Conservation (phyloP, 805 yeast species). For the Candida oleophila region DNA sequence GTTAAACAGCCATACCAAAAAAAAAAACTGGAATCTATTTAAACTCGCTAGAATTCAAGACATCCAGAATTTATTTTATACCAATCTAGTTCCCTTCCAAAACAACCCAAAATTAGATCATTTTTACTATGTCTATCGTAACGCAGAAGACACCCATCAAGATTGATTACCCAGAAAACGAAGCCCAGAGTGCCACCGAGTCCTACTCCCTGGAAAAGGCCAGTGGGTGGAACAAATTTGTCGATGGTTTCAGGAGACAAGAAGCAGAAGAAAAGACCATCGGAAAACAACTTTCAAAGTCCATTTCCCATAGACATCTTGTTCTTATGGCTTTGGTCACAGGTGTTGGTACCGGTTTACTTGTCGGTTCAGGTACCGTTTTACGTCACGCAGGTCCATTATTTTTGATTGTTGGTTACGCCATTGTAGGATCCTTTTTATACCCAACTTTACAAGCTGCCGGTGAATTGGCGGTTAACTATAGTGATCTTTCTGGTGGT, state of each 20-base stretch:
- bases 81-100: too few species aligned
- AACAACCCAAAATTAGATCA: neutral
- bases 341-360: constrained; percentile 44
- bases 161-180: constrained; percentile 1
- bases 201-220: constrained; percentile 5
- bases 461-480: constrained; percentile 51
- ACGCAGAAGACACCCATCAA: constrained; percentile 1
- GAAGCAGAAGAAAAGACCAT: neutral
- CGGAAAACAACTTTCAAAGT: constrained; percentile 23
- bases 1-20: too few species aligned
- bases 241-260: constrained; percentile 26
- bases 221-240: constrained; percentile 24
- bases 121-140: neutral
- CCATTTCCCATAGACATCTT: constrained; percentile 42
- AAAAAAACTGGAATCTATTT: too few species aligned
- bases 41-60: too few species aligned
- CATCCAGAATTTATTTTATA: too few species aligned
- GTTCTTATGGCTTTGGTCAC: constrained; percentile 33
- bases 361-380: constrained; percentile 40
- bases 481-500: constrained; percentile 58
- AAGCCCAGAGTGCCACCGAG: constrained; percentile 1
- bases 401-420: constrained; percentile 30
- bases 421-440: constrained; percentile 34
- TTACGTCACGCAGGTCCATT: constrained; percentile 39
- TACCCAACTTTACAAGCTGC: constrained; percentile 41